Evolutionary conservation across 2,329 filamentous ascomycete species (phyloP), one percentile per base, ranked within the genome.

Genomic region (Fusarium armeniacum): DNA sequence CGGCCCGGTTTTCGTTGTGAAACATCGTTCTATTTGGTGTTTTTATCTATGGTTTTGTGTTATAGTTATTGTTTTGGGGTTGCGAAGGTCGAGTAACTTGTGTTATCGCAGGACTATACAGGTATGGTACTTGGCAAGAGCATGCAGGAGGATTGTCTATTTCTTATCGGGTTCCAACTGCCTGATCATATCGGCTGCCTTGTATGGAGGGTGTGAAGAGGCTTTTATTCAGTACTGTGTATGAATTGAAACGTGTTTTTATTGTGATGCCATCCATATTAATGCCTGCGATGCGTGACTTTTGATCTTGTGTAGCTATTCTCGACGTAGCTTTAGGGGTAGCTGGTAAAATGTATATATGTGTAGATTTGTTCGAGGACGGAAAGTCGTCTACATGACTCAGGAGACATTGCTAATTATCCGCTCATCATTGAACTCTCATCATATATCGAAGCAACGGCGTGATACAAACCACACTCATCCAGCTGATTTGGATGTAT

Each of bases 221-320:
- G 50, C 52, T 44, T 67, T 40, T 24, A n/a, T 26, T 26, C 24
- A 44, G 33, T 57, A 69, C 67, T 58, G 60, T 46, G 49, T 18
- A 57, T 51, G 35, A 58, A 46, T 54, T 46, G 33, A 51, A 47
- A 62, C 33, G 30, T 10, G 26, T n/a, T 49, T 44, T 22, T 43
- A 33, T 47, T 32, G 8, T n/a, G n/a, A 10, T 44, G 8, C 13
- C 1, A 16, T 32, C 6, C 16, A 10, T 36, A 4, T 38, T 18
- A 11, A 10, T 20, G 11, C 16, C 8, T n/a, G 30, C 13, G 13
- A 52, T 12, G 16, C 12, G 24, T n/a, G 12, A 20, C 3, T 6
- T 7, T 22, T 11, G 10, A 18, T 24, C 3, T 26, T 35, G 32
- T 18, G 18, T 24, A 28, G 47, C 5, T 11, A 15, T 26, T 36